Base-by-base conservation (phyloP, 805 yeast genomes). In the Cyberlindnera petersonii region DNA sequence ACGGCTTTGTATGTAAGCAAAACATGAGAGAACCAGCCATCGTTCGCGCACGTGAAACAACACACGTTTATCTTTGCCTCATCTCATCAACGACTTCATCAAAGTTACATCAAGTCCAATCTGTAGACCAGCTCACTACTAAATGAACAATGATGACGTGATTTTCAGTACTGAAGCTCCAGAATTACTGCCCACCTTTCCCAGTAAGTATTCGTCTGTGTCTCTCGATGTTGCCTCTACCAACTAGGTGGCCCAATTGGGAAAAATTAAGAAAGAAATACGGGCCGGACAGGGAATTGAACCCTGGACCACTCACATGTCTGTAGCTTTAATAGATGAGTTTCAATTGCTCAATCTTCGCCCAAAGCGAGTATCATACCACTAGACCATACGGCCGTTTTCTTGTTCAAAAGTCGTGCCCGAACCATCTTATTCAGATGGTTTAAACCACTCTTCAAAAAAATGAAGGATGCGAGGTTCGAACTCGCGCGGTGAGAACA, bases 311-410 rank as follows among this genome's bases (percentile, higher is more conserved):
- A 42, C 42, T 42, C 46, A 42, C 46, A 37, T 29, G 18, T 32
- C 33, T 38, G 33, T 27, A 33, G 35, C 33, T n/a, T n/a, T 7
- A 21, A 9, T 22, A 31, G 33, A 31, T 11, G 18, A 15, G 26
- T 31, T 20, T 31, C 9, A n/a, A n/a, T n/a, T 15, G 16, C 26
- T 20, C 39, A 31, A 31, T 39, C 47, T 49, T 51, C 52, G 52
- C 58, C 55, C 58, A 53, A 53, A 53, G 56, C 56, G 55, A 52
- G 58, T 48, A 53, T 53, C 58, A 53, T 53, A 53, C 58, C 53
- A 53, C 58, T 53, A 53, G 56, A 53, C 56, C 58, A 53, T 50
- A 35, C 55, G 55, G 56, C 56, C 58, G 33, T 26, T 43, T 44
- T 37, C 32, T 8, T 29, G 32, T 31, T 30, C 21, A 9, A 9